Conservation (phyloP, 768 basidiomycete genomes). For the Collybia sordida region DNA sequence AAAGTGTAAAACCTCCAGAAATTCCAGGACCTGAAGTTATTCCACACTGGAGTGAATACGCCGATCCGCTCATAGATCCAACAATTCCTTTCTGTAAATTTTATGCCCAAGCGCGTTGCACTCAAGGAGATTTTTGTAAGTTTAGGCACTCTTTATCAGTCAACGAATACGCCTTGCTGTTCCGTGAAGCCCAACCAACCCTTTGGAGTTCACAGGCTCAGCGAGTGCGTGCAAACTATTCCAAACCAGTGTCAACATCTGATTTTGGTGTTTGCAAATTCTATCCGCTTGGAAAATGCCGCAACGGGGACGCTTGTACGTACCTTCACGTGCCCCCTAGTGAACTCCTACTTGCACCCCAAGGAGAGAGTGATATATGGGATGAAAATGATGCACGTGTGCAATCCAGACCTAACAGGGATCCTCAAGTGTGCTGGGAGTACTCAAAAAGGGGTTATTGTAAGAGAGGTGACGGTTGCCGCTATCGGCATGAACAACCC, state of each 20-base stretch:
- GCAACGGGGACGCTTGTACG: conserved; percentile 36
- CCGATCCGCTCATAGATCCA: conserved; percentile 35
- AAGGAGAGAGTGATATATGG: not conserved
- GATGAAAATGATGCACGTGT: not conserved
- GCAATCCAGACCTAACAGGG: not conserved
- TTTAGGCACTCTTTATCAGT: conserved; percentile 41
- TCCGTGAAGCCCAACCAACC: conserved; percentile 36
- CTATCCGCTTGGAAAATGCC: conserved; percentile 36
- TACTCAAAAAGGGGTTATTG: conserved; percentile 16
- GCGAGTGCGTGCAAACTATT: not conserved
- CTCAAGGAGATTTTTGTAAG: conserved; percentile 27
- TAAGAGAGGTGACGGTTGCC: conserved; percentile 10
- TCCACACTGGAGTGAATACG: conserved; percentile 43
- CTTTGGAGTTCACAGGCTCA: conserved; percentile 19
- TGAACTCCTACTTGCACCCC: not conserved
- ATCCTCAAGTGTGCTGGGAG: conserved; percentile 18
- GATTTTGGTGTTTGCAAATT: conserved; percentile 27
- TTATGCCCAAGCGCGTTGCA: conserved; percentile 34
- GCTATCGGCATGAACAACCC: conserved; percentile 7
- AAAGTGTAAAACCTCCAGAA: conserved; percentile 13
- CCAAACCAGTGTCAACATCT: conserved; percentile 6
- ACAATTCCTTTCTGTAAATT: conserved; percentile 38
- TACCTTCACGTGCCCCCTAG: conserved; percentile 29
- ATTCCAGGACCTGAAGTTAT: conserved; percentile 12
- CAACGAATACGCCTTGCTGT: conserved; percentile 37